These are phyloP conservation scores for Monosporozyma solicola DNA, from an alignment of 805 yeast genomes.

Conservation along the genomic window DNA sequence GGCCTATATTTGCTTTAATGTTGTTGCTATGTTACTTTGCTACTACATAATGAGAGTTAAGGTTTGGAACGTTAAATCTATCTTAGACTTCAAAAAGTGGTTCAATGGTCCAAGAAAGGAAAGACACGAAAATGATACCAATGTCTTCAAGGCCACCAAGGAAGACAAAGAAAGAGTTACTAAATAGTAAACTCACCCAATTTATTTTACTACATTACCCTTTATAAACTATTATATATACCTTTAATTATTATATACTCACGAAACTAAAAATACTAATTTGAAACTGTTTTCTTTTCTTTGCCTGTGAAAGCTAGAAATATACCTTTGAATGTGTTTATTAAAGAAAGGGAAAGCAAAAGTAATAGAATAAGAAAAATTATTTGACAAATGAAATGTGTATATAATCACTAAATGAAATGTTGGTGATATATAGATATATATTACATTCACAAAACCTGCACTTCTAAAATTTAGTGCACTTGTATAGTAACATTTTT, in stretches of 20 bases:
- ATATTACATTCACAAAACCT: no score
- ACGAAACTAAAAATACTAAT: not conserved
- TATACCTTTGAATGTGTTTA: not conserved
- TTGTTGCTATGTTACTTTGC: conserved; percentile 32
- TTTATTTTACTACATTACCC: not conserved
- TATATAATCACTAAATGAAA: no score
- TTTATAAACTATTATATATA: not conserved
- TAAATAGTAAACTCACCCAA: conserved; percentile 4
- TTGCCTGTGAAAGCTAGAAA: not conserved
- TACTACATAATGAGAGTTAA: conserved; percentile 33
- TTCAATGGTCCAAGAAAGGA: conserved; percentile 35
- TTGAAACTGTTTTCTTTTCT: not conserved
- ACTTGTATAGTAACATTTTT: no score
- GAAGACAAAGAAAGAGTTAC: conserved; percentile 33
- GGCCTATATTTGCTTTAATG: conserved; percentile 36
- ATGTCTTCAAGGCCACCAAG: conserved; percentile 33
- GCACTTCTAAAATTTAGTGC: no score
- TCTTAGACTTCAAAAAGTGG: conserved; percentile 34
- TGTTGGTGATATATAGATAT: no score
- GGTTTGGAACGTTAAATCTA: conserved; percentile 29
- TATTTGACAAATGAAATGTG: not conserved
- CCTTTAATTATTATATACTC: not conserved
- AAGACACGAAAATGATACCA: conserved; percentile 40
- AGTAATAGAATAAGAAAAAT: no score
- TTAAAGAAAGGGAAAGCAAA: not conserved